phyloP scores from a whole-genome alignment of 176 grass and related monocot species.

The Phoenix dactylifera region DNA sequence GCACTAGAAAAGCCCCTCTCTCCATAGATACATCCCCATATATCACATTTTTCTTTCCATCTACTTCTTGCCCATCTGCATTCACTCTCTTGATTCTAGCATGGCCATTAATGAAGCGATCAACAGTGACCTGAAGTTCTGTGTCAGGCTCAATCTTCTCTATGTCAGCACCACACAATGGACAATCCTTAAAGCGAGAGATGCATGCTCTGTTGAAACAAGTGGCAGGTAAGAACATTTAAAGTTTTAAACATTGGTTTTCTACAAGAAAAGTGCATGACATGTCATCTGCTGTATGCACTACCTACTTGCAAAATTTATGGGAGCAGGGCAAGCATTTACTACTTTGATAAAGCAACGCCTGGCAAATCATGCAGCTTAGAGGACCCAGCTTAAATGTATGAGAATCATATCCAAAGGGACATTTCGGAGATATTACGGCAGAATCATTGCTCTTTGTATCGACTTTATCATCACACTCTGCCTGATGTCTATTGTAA shows the following conservation, averaged over 20 bases:
- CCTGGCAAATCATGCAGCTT: slow-evolving; percentile 91
- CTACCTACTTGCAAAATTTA: slow-evolving; percentile 86
- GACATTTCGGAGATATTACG: slow-evolving; percentile 65
- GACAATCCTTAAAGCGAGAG: slow-evolving; percentile 83
- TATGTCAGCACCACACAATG: slow-evolving; percentile 83
- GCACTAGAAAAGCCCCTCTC: slow-evolving; percentile 83
- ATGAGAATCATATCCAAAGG: slow-evolving; percentile 82
- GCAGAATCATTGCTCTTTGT: slow-evolving; percentile 28
- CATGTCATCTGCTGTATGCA: not conserved
- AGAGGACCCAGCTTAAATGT: slow-evolving; percentile 90
- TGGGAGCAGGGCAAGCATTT: slow-evolving; percentile 73
- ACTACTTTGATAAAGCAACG: slow-evolving; percentile 66
- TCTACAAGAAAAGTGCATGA: not conserved
- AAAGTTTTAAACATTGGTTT: not conserved
- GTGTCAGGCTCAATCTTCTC: slow-evolving; percentile 67
- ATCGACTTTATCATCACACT: slow-evolving; percentile 7
- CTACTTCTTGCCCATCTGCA: slow-evolving; percentile 28
- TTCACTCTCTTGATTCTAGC: slow-evolving; percentile 72
- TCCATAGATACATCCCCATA: slow-evolving; percentile 99
- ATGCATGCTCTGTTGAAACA: slow-evolving; percentile 57
- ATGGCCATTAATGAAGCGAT: slow-evolving; percentile 89
- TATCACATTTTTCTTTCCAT: slow-evolving; percentile 61
- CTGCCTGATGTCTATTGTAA: slow-evolving; percentile 15
- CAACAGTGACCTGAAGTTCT: slow-evolving; percentile 68
- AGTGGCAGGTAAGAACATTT: slow-evolving; percentile 12